These are phyloP conservation scores for Eryngium alpinum DNA, from an alignment of 140 eudicot species.

Conservation along the genomic window DNA sequence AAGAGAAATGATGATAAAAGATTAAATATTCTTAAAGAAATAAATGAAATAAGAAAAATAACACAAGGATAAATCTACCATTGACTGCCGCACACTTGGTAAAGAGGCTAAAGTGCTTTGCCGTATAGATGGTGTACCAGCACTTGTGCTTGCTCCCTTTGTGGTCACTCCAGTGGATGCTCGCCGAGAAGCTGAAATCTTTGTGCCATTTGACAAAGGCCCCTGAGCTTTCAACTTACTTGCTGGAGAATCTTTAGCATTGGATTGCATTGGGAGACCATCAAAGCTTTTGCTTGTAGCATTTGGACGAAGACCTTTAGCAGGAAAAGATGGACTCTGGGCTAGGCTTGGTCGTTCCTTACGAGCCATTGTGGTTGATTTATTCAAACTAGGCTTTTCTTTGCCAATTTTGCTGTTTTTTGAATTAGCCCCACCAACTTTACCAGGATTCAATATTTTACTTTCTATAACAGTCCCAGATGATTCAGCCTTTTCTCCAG, in stretches of 20 bases:
- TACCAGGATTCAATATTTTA: conserved; percentile 21
- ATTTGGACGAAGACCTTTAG: conserved; percentile 33
- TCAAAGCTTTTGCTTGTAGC: conserved; percentile 54
- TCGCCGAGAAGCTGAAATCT: conserved; percentile 28
- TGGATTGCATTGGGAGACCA: conserved; percentile 33
- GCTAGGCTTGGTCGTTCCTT: conserved; percentile 39
- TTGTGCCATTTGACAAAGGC: conserved; percentile 22
- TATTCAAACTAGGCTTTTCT: conserved; percentile 29
- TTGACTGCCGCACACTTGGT: conserved; percentile 29
- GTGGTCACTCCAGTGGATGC: conserved; percentile 33
- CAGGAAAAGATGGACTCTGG: conserved; percentile 56
- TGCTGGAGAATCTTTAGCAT: conserved; percentile 22
- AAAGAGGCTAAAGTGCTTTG: conserved; percentile 37
- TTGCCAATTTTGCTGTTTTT: conserved; percentile 36
- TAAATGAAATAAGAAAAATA: background rate
- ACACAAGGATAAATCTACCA: conserved; percentile 28
- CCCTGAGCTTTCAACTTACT: conserved; percentile 34
- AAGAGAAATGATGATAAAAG: conserved; percentile 5
- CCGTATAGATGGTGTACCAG: conserved; percentile 22
- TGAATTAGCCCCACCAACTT: conserved; percentile 19
- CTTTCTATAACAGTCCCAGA: conserved; percentile 27
- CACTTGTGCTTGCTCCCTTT: conserved; percentile 25
- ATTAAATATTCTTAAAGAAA: background rate
- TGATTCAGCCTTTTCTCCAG: conserved; percentile 23
- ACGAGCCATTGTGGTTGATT: conserved; percentile 27